phyloP scores from a whole-genome alignment of 2,329 filamentous ascomycete genomes.

The Rutstroemia sydowiana region DNA sequence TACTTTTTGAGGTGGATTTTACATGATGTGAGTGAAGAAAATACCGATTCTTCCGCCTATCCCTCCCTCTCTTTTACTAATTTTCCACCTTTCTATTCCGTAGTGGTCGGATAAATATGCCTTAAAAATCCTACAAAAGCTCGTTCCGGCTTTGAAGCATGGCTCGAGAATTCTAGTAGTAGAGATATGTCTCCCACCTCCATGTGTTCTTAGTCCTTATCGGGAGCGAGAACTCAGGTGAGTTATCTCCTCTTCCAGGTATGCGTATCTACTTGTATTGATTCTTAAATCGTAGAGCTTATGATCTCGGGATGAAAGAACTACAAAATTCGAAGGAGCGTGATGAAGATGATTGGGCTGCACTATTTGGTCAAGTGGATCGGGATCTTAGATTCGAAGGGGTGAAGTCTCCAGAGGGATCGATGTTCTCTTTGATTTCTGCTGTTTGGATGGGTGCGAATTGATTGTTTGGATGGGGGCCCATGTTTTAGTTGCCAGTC shows the following conservation, averaged over 20 bases:
- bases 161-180: background rate
- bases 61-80: no score
- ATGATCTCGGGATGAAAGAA: background rate
- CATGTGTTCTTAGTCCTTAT: background rate
- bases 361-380: background rate
- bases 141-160: background rate
- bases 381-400: background rate
- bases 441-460: no score
- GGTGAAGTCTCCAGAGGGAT: background rate
- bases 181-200: background rate
- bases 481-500: no score
- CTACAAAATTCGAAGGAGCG: background rate
- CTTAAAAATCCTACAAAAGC: background rate
- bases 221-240: background rate
- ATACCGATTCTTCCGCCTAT: no score
- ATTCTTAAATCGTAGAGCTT: background rate
- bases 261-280: background rate
- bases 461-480: no score
- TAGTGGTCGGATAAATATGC: conserved; percentile 1
- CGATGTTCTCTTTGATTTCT: no score
- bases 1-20: conserved; percentile 31
- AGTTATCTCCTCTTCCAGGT: no score
- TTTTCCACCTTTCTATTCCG: no score
- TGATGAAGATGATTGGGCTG: background rate
- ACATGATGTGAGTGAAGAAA: no score